Evolutionary conservation across 1,284 basidiomycete genomes (phyloP), one percentile per base, ranked within the genome.

Genomic region (Ustilago curta): DNA sequence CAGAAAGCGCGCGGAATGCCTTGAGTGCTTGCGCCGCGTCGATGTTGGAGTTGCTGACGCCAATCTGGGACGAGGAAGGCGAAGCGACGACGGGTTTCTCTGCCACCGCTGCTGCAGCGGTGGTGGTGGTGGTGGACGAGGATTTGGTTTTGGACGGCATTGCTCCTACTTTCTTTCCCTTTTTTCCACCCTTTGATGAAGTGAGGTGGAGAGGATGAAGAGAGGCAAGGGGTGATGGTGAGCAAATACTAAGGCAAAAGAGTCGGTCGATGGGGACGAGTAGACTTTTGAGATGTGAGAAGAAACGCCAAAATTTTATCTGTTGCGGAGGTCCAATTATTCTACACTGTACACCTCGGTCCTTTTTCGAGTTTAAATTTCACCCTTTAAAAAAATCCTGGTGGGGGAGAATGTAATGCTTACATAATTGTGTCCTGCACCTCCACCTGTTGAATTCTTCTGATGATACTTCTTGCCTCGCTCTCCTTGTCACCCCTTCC

Each of bases 1-100:
- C 73, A 16, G 65, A 49, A 3, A 84, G 80, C 1, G 83, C 83
- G 19, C 73, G 59, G 57, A 79, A 76, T 1, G 83, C 83, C 60
- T 82, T 81, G 16, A 77, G 63, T 8, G 70, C 78, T 43, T 84
- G 83, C 4, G 58, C 49, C 0, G 53, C 27, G 47, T 80, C 73
- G 21, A 84, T 68, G 49, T 76, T 76, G 51, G 58, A 56, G 31
- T 67, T 65, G 40, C 51, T 11, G 1, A 70, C 61, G 27, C 61
- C 64, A 29, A 62, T 58, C 31, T 75, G 72, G 0, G 49, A 54
- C 16, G 48, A 40, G 1, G 63, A 57, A 2, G 72, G 59, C 1
- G 48, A 37, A 6, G 72, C 67, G 14, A 75, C 25, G n/a, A 63
- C 32, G 11, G 61, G 53, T 31, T 75, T 67, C n/a, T 66, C 59